These are phyloP conservation scores for Ustilago bromivora DNA, from an alignment of 1,284 basidiomycete genomes.

Conservation along the genomic window DNA sequence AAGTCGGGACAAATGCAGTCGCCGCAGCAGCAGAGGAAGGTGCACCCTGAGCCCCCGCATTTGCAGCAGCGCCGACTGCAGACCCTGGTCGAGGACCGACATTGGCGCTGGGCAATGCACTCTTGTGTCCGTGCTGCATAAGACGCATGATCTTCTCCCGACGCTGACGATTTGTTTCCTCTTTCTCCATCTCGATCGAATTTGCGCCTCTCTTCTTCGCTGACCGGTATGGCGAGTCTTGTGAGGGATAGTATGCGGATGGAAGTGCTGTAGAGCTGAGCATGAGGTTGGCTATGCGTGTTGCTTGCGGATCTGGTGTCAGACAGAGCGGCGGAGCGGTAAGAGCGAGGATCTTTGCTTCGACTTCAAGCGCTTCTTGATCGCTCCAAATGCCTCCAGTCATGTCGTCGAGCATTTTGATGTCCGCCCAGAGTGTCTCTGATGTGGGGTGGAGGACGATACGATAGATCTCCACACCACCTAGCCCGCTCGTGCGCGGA, in stretches of 20 bases:
- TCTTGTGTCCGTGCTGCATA: constrained; percentile 60
- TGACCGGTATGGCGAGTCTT: constrained; percentile 39
- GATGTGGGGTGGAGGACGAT: constrained; percentile 63
- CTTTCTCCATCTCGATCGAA: constrained; percentile 61
- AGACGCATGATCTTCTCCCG: constrained; percentile 65
- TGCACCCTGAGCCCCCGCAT: neutral
- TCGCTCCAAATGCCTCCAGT: constrained; percentile 62
- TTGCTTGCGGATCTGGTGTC: constrained; percentile 61
- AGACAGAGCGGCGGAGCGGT: constrained; percentile 67
- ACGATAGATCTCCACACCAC: constrained; percentile 62
- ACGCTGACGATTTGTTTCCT: constrained; percentile 47
- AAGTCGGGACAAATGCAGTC: constrained; percentile 54
- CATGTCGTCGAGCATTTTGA: constrained; percentile 61
- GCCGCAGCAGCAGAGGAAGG: constrained; percentile 16
- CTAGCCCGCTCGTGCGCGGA: constrained; percentile 29
- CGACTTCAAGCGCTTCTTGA: constrained; percentile 63
- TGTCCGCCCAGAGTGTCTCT: constrained; percentile 64
- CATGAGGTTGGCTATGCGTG: constrained; percentile 66
- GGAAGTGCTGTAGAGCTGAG: constrained; percentile 61
- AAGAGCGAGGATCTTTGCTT: constrained; percentile 59
- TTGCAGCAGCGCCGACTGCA: constrained; percentile 1
- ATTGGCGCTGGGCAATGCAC: neutral
- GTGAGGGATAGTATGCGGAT: constrained; percentile 41
- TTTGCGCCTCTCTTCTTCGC: constrained; percentile 54
- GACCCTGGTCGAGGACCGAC: constrained; percentile 3